Evolutionary conservation across 2,329 filamentous ascomycete species (phyloP).

Genomic region (Penicillium sp.): DNA sequence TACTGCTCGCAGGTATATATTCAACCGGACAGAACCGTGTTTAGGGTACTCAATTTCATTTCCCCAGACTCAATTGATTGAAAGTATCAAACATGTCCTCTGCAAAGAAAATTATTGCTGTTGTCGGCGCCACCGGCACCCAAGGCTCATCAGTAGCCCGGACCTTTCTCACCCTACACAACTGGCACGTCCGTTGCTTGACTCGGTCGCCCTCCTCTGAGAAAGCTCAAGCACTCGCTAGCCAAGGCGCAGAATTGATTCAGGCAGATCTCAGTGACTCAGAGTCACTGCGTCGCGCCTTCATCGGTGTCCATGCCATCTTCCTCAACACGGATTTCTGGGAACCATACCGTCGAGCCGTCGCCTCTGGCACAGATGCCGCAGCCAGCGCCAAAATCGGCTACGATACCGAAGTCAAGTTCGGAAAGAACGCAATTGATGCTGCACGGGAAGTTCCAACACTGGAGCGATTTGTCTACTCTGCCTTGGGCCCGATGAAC

Average conservation of each 20-base stretch:
- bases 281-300: constrained; percentile 29
- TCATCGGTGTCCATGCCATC: constrained; percentile 50
- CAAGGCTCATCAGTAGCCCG: constrained; percentile 32
- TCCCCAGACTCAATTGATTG: background rate
- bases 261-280: constrained; percentile 30
- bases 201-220: constrained; percentile 30
- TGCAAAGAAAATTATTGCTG: constrained; percentile 43
- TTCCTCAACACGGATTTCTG: constrained; percentile 61
- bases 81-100: constrained; percentile 22
- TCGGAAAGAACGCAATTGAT: constrained; percentile 58
- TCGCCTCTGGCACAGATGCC: constrained; percentile 19
- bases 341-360: constrained; percentile 47
- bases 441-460: constrained; percentile 48
- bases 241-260: constrained; percentile 31
- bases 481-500: constrained; percentile 52
- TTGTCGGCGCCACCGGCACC: constrained; percentile 40
- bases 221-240: constrained; percentile 20
- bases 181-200: constrained; percentile 35
- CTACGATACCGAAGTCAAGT: constrained; percentile 52
- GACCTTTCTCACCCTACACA: constrained; percentile 25
- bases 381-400: constrained; percentile 24
- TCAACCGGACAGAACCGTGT: background rate
- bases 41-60: background rate
- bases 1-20: constrained; percentile 17
- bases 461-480: constrained; percentile 53